Evolutionary conservation across 2,329 filamentous ascomycete species (phyloP), one percentile per base, ranked within the genome.

Genomic region (Phialemoniopsis sp.): DNA sequence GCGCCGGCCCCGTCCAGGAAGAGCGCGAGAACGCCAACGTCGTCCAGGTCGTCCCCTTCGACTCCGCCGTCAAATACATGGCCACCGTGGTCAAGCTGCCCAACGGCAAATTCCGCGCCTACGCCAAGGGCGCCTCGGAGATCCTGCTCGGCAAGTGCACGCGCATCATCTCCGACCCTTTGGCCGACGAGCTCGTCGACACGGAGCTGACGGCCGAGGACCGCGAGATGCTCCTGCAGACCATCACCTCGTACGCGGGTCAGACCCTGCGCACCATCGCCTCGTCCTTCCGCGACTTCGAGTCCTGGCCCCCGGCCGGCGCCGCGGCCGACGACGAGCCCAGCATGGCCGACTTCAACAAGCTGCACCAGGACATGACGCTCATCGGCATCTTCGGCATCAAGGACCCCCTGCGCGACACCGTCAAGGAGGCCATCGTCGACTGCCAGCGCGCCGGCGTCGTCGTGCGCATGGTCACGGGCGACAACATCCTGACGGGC

Each of bases 221-320:
- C 47, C 69, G 73, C 21, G 66, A 77, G 29, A 71, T 67, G 4
- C 57, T 84, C 15, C 64, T 63, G 31, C 62, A 68, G 16, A 62
- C 77, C 35, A 84, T 84, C 49, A 72, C 76, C 14, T 69, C 72
- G 9, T 85, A 84, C 47, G 80, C 80, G 5, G 72, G 72, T 5
- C 70, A 79, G 28, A 89, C 85, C 12, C 73, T 90, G 13, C 80
- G 86, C 34, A 89, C 85, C 1, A 89, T 90, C 45, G 85, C 78
- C 31, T 72, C 89, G 42, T 72, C 86, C 8, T 89, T 87, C 60
- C 77, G 78, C 39, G 86, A 90, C 46, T 89, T 86, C 46, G 70
- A 81, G 30, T 70, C 21, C 21, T 26, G 8, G 31, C 14, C 9
- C 21, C 30, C 14, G n/a, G 30, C 38, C n/a, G 28, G 32, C 16